Evolutionary conservation across 2,329 filamentous ascomycete species (phyloP), one percentile per base, ranked within the genome.

Genomic region (Scopulariopsis brevicaulis): DNA sequence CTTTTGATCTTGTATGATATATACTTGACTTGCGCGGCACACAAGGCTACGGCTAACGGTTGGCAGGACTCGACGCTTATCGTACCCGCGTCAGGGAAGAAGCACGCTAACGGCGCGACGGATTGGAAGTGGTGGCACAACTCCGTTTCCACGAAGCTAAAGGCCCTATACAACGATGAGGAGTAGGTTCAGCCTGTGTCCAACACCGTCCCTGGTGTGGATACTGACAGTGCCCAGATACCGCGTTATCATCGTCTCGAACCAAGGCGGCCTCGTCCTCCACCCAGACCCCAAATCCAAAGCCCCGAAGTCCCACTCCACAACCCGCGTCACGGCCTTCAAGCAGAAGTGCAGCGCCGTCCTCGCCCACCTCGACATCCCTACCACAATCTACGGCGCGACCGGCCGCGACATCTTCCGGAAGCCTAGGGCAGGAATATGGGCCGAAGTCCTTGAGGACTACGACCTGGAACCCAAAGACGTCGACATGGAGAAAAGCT

Each of bases 111-210:
- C 56, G 82, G 84, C 62, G 81, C 85, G 0, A 75, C 77, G 4
- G 93, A 97, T 68, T 99, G 94, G 94, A 90, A 89, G 69, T 99
- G 94, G 94, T 97, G 91, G 90, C 76, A 95, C 68, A 64, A 72
- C 15, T 77, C 73, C 20, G 88, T 97, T 0, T 90, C 90, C 1
- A 71, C 70, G 0, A 82, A 75, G 56, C 70, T 99, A 20, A 82
- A 79, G 62, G 74, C 84, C 60, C 75, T 97, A 1, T 81, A 90
- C 65, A 62, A 72, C 7, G 75, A 82, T 12, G 81, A 94, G 63
- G 90, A 85, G 80, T 89, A 72, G 53, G 72, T 62, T 40, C 56
- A 12, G 48, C 4, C n/a, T 18, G 57, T 54, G 28, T 28, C 14
- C 35, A 15, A 53, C 15, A 18, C 40, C 24, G 28, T 8, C 18